Conservation (phyloP, 164 flowering plant species). For the Litsea cubeba region DNA sequence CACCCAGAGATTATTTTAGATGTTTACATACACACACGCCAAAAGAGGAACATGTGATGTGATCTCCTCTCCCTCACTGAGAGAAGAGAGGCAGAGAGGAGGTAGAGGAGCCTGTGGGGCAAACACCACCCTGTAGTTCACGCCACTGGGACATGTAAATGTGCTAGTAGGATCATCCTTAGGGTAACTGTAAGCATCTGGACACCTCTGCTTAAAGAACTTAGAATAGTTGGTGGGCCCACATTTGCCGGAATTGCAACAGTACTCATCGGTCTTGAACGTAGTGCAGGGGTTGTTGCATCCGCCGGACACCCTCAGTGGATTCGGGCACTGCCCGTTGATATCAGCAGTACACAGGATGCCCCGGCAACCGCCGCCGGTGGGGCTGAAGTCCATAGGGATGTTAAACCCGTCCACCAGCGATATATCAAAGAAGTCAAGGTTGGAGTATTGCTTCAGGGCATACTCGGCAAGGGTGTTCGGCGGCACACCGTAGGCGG, state of each 20-base stretch:
- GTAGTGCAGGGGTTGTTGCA: slow-evolving; percentile 27
- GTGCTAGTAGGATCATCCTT: slow-evolving; percentile 24
- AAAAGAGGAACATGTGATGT: no score
- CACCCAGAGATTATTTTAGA: neutral
- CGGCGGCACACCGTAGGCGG: slow-evolving; percentile 26
- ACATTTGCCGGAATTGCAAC: slow-evolving; percentile 19
- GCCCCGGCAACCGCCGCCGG: neutral
- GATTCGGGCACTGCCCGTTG: slow-evolving; percentile 22
- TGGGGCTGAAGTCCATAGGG: slow-evolving; percentile 27
- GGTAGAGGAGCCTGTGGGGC: no score
- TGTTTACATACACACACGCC: no score
- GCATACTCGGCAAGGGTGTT: slow-evolving; percentile 39
- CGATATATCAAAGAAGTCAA: slow-evolving; percentile 35
- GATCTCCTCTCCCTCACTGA: no score
- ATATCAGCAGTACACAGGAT: slow-evolving; percentile 18
- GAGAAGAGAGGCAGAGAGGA: no score
- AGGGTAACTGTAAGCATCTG: slow-evolving; percentile 29
- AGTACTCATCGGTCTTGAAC: slow-evolving; percentile 19
- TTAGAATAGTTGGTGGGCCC: slow-evolving; percentile 18
- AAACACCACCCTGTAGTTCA: slow-evolving; percentile 21
- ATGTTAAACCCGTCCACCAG: slow-evolving; percentile 36
- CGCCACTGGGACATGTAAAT: slow-evolving; percentile 23
- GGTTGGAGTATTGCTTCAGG: slow-evolving; percentile 20
- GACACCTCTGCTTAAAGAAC: slow-evolving; percentile 28
- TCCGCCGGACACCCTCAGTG: slow-evolving; percentile 20